Evolutionary conservation across 2,329 filamentous ascomycete species (phyloP).

Genomic region (Cryphonectria radicalis): DNA sequence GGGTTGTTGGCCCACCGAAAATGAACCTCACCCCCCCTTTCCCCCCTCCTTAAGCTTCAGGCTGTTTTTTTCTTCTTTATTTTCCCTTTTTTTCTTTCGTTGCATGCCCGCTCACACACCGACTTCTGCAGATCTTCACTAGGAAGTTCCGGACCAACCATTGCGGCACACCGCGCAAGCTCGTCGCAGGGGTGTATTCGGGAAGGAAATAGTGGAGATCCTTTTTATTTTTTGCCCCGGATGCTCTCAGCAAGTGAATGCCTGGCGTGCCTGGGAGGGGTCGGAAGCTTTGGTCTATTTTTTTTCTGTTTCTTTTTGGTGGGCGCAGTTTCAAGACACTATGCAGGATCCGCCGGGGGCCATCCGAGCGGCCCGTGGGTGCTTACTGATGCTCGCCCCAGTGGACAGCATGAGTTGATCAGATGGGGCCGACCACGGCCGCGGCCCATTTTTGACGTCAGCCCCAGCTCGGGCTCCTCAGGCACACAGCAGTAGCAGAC

Average conservation of each 20-base stretch:
- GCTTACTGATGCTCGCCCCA: not conserved
- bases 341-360: not conserved
- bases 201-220: not conserved
- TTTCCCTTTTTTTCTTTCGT: not conserved
- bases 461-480: not conserved
- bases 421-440: not conserved
- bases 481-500: not conserved
- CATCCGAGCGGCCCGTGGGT: not conserved
- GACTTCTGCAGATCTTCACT: not conserved
- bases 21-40: not conserved
- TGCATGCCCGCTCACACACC: not conserved
- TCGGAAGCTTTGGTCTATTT: not conserved
- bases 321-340: slow-evolving; percentile 1
- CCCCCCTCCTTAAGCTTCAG: not conserved
- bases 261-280: too few relatives aligned
- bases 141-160: not conserved
- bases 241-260: not conserved
- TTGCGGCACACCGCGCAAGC: not conserved
- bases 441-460: slow-evolving; percentile 4
- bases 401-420: not conserved
- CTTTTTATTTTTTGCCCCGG: not conserved
- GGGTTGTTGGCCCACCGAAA: not conserved
- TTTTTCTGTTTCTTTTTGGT: not conserved
- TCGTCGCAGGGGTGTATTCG: not conserved
- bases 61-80: not conserved